Conservation (phyloP, 2,329 filamentous ascomycete species). For the Bipolaris cookei region DNA sequence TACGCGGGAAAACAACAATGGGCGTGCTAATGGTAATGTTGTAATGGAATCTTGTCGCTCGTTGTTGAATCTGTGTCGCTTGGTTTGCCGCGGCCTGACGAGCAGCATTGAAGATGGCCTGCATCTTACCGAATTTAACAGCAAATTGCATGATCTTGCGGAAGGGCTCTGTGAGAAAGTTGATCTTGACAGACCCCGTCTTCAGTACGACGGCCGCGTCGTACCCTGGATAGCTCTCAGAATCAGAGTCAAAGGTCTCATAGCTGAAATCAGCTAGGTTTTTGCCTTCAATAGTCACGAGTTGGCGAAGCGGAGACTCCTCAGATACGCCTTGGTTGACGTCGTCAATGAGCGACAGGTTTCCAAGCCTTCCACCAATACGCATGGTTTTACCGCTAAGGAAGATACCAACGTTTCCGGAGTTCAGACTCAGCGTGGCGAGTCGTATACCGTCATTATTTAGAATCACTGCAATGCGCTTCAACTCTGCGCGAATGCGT, state of each 20-base stretch:
- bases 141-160: constrained; percentile 97
- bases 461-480: constrained; percentile 89
- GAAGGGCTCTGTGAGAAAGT: constrained; percentile 96
- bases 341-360: constrained; percentile 88
- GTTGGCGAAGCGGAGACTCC: constrained; percentile 78
- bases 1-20: constrained; percentile 90
- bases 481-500: constrained; percentile 89
- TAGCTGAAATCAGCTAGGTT: constrained; percentile 97
- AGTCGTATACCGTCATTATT: constrained; percentile 98
- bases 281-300: constrained; percentile 94
- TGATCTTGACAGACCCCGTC: constrained; percentile 93
- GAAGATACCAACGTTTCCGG: constrained; percentile 90
- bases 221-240: constrained; percentile 86
- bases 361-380: constrained; percentile 83
- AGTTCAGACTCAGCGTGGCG: constrained; percentile 89
- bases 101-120: constrained; percentile 96
- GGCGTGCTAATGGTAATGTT: constrained; percentile 93
- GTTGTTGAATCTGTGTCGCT: constrained; percentile 91
- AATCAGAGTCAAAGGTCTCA: constrained; percentile 84
- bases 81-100: constrained; percentile 92
- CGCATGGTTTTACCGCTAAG: constrained; percentile 85
- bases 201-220: constrained; percentile 90
- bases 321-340: constrained; percentile 87
- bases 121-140: constrained; percentile 99
- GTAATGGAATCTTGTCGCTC: constrained; percentile 87